Evolutionary conservation across 1,284 basidiomycete species (phyloP), one percentile per base, ranked within the genome.

Genomic region (Ganoderma meredithae): DNA sequence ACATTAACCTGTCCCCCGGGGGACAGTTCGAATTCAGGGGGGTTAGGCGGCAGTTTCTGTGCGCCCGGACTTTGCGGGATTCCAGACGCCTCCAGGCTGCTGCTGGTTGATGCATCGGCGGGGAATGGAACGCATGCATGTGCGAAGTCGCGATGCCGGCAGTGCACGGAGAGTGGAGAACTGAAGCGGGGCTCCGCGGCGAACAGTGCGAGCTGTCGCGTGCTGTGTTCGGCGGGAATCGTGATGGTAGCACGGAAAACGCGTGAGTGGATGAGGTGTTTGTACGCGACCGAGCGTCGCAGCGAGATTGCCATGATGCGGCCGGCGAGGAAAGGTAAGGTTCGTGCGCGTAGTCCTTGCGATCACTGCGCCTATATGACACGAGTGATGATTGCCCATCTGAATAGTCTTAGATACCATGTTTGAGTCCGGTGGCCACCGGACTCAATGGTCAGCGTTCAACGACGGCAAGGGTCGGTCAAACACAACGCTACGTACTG

Each of bases 1-100:
- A 44, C 36, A 55, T 27, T 27, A 41, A 40, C 41, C 25, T 64
- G 27, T 58, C 63, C 62, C 39, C 25, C 63, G 63, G 55, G 36
- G 63, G 64, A 65, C 64, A 65, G 56, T 33, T 53, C 31, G 55
- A 49, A 62, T 58, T 53, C 64, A 68, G 66, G 70, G 67, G 49
- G 39, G 55, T 52, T 36, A 15, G 56, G 55, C 39, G 58, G 58
- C 39, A 39, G 22, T 52, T 53, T 53, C 60, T 25, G 61, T 49
- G 36, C 58, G 60, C 60, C 56, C 70, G 70, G 70, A 71, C 65
- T 71, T 71, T 71, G 67, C 70, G 70, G 67, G 43, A 60, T 49
- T 71, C 66, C 58, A 68, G 66, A 43, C 66, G 58, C 62, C 55
- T 47, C 66, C 49, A 70, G 64, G 56, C 69, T 27, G 43, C 58